Evolutionary conservation across 2,329 filamentous ascomycete species (phyloP), one percentile per base, ranked within the genome.

Genomic region (Delphinella strobiligena): DNA sequence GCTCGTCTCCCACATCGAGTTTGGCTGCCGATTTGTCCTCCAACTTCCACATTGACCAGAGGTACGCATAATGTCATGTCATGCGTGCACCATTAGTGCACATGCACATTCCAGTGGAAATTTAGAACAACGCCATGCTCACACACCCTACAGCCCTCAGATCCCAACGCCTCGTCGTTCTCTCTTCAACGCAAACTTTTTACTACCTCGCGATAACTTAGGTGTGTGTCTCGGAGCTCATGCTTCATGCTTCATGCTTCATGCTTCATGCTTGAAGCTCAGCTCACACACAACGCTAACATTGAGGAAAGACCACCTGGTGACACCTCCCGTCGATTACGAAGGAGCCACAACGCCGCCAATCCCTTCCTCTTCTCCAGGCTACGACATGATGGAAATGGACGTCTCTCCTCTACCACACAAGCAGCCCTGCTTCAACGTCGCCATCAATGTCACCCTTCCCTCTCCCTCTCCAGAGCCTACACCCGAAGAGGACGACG

Each of bases 1-100:
- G 86, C 36, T 93, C 88, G 15, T 98, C 91, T 41, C 91, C 91
- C 4, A 88, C 87, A 27, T 79, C 86, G 38, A 93, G 85, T 55
- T 68, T 98, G 51, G 89, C 88, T 31, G 88, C 87, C 46, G 91
- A 98, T 63, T 72, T 96, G 52, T 95, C 88, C 43, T 87, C 94
- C 59, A 98, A 96, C 68, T 93, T 96, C 60, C 83, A 89, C 58
- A 83, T 96, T 59, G 88, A 95, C 62, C 86, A 82, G 56, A 95
- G 88, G 89, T 95, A 69, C 48, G 73, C 66, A 51, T 51, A 53
- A 53, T 56, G n/a, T n/a, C n/a, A n/a, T n/a, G n/a, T n/a, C n/a
- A n/a, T n/a, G n/a, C n/a, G n/a, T n/a, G 38, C 38, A 40, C 9
- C 27, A 9, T 9, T 9, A 50, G n/a, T n/a, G n/a, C n/a, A n/a